Base-by-base conservation (phyloP, 2,329 filamentous ascomycete species). In the Volutella citrinella region DNA sequence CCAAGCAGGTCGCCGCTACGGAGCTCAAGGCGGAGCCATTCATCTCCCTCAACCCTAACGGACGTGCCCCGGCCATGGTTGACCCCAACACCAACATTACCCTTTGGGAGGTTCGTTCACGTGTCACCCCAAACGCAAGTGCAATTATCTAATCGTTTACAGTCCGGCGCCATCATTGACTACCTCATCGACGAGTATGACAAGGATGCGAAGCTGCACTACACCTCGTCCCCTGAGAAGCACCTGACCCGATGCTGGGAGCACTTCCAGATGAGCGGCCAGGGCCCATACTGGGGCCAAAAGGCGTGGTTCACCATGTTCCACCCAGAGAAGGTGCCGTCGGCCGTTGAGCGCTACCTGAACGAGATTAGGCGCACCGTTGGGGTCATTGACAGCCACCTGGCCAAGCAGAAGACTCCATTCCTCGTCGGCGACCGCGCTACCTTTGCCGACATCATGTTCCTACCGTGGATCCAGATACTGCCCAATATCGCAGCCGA, bases 261-360 rank as follows among this genome's bases (percentile, higher is more conserved):
- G 9, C 18, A 23, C 19, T 38, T 32, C 22, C 39, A 42, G 20
- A 61, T 59, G 43, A 57, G 50, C 28, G 64, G 65, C 6, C 60
- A 69, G 46, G 68, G 64, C 1, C 67, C 66, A 0, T 72, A 70
- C 43, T 71, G 52, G 27, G 69, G 68, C 5, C 63, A 70, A 43
- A 41, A 39, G 4, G 45, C 34, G 7, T 65, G 63, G 60, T 70
- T 70, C 50, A 26, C 17, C 11, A 34, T 45, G 2, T 55, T 55
- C 10, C 61, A 67, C 40, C 33, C 50, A 0, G 70, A 74, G 49
- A 30, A 36, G 4, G 5, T 76, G 6, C 59, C 57, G 2, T 64
- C 56, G 7, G 72, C 66, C 9, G 55, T 68, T 14, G 60, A 67
- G 11, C 57, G 71, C 7, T 77, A 76, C 52, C 43, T 45, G 10